phyloP scores from a whole-genome alignment of 208 protist genomes.

The Acanthamoeba lenticulata region DNA sequence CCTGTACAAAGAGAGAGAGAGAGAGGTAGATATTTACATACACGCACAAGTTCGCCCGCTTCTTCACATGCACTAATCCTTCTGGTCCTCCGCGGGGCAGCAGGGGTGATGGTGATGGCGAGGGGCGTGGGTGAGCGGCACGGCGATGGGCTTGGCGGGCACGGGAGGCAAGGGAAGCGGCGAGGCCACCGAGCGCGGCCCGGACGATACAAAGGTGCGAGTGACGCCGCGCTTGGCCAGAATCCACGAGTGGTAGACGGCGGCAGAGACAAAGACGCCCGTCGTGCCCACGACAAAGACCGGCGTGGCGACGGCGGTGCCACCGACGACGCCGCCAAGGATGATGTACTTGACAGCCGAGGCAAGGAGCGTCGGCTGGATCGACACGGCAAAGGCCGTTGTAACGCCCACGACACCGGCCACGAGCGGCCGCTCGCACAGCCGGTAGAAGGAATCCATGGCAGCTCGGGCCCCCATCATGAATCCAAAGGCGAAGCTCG shows the following conservation, averaged over 20 bases:
- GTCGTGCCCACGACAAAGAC: conserved; percentile 47
- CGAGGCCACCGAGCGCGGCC: not conserved
- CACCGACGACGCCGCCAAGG: conserved; percentile 50
- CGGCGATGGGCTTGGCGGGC: not conserved
- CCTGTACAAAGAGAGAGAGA: too few relatives aligned
- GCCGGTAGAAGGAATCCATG: conserved; percentile 49
- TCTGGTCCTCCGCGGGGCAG: too few relatives aligned
- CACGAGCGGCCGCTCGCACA: conserved; percentile 17
- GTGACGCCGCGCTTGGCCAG: conserved; percentile 12
- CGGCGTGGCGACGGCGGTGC: conserved; percentile 28
- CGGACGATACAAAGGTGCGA: not conserved
- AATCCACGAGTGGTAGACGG: conserved; percentile 40
- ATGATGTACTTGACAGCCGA: conserved; percentile 62
- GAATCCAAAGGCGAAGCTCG: conserved; percentile 62
- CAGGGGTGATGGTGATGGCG: too few relatives aligned
- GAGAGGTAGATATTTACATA: too few relatives aligned
- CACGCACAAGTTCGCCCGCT: too few relatives aligned
- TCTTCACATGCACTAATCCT: too few relatives aligned
- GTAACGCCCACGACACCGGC: conserved; percentile 25
- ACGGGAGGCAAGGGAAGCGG: not conserved
- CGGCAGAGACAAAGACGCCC: conserved; percentile 50
- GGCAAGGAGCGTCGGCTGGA: conserved; percentile 9
- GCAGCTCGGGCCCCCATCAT: conserved; percentile 37
- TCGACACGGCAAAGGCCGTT: conserved; percentile 32
- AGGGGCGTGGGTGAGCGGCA: too few relatives aligned